Evolutionary conservation across 129 eudicot species (phyloP), one percentile per base, ranked within the genome.

Genomic region (Escallonia herrerae): DNA sequence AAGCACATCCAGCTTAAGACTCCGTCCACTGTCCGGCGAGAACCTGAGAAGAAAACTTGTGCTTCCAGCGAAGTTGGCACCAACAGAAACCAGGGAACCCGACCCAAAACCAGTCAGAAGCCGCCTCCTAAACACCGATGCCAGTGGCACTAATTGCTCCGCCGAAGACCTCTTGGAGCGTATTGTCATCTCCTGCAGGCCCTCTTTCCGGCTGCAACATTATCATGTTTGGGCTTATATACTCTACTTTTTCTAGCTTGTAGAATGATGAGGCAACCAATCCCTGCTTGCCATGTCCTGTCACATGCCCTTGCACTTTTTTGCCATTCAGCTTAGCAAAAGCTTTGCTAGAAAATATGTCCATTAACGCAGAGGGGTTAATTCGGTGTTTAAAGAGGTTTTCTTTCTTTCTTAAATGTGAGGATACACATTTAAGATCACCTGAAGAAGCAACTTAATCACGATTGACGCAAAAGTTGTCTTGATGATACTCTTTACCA

Each of bases 11-110:
- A 93, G 80, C 79, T 93, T 93, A 3, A 93, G 78, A 67, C 57
- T 78, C 74, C 99, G 84, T 62, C 81, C 75, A 66, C 53, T 55
- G 1, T 89, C 96, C 53, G 99, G 93, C 15, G 84, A 81, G 56
- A 81, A 74, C 3, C 96, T 90, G 5, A 93, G 90, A 47, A 93
- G 84, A 59, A 86, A 89, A 65, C 99, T 93, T 4, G 99, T 88
- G 15, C 86, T 72, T 6, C 99, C 95, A 58, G 83, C 82, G 58
- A 89, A 89, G 69, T 89, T 89, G 42, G 96, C 99, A 41, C 99
- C 99, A 11, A 82, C 70, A 45, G 88, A 86, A 9, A 93, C 86
- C 33, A 84, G 38, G 60, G 96, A 81, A 70, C 96, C 95, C 44
- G 96, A 81, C 53, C 90, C 91, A 46, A 86, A 56, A 40, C 99